Base-by-base conservation (phyloP, 176 grass and related monocot genomes). In the Zizania latifolia region DNA sequence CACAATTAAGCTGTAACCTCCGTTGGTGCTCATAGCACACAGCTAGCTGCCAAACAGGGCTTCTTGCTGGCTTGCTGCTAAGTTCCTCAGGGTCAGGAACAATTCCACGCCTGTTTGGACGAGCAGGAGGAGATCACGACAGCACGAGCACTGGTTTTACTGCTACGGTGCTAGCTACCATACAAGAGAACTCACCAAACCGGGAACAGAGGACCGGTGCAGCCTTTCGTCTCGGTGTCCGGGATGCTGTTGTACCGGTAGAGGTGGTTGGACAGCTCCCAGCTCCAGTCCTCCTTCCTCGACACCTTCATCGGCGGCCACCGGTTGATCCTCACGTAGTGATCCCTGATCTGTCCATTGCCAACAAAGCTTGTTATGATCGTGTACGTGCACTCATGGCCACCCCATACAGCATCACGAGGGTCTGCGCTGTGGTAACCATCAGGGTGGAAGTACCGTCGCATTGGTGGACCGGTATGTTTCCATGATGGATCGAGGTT, bases 401-500 rank as follows among this genome's bases (percentile, higher is more conserved):
- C 93, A 72, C 93, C 90, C 93, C 93, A 93, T 2, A 93, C 87
- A 6, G 65, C 57, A 4, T 97, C 93, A 15, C 76, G 72, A 73
- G 77, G 80, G 10, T 93, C 88, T 33, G 90, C 93, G 0, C 80
- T 97, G 68, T 86, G 90, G n/a, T 84, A 88, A 54, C 93, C 93
- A 76, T 93, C 69, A 14, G 32, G 77, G 80, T 97, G 93, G 83
- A 97, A 97, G 80, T 93, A 90, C 22, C 90, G 85, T 21, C 76
- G 72, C 93, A 97, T 97, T 39, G 90, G 85, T 54, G 87, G 93
- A 51, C 88, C 90, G 5, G 82, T 97, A 51, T 77, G 84, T 74
- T 86, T 89, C 93, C 90, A 93, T 69, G 85, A 88, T 4, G 90
- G 93, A 75, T 97, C 93, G 32, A 97, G 85, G 64, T 90, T 90